A percentile compares a stretch with the other conserved stretches of the same genome.
These are phyloP conservation scores for Chalaropsis thielavioides DNA, from an alignment of 2,329 filamentous ascomycete species.

Conservation along the genomic window DNA sequence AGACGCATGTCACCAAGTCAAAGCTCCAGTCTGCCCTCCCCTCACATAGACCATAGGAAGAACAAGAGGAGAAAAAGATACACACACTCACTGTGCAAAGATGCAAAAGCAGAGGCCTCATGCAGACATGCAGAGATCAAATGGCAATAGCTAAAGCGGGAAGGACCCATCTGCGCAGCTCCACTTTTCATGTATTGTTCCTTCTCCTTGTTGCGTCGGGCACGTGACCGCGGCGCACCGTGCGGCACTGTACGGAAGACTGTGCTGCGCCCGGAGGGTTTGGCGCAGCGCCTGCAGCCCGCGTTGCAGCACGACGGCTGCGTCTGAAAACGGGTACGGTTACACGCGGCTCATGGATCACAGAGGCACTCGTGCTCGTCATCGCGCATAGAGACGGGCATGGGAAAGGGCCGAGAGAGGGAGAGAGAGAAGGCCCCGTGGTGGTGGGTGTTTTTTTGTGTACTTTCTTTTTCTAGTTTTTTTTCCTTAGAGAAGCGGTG, in stretches of 20 bases:
- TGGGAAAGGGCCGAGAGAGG: neutral
- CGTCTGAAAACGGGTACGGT: neutral
- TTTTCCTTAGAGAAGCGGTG: neutral
- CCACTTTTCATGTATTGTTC: neutral
- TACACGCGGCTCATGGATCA: neutral
- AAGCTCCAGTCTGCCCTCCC: neutral
- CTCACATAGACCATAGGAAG: neutral
- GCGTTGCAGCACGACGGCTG: too few species aligned
- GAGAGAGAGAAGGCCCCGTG: neutral
- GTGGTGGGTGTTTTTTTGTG: neutral
- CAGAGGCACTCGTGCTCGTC: neutral
- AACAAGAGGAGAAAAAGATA: neutral
- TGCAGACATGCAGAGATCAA: conserved; percentile 5
- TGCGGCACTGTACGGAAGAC: neutral
- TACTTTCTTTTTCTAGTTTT: neutral
- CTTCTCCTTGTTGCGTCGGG: neutral
- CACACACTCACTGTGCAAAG: neutral
- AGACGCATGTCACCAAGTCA: neutral
- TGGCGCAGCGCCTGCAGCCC: neutral
- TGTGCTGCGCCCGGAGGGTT: neutral
- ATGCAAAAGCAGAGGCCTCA: neutral
- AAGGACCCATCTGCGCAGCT: neutral
- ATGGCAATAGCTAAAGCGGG: conserved; percentile 3
- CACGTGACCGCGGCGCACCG: neutral
- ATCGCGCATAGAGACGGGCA: neutral